These are phyloP conservation scores for Abelmoschus esculentus DNA, from an alignment of 345 rosid genomes.

Conservation along the genomic window DNA sequence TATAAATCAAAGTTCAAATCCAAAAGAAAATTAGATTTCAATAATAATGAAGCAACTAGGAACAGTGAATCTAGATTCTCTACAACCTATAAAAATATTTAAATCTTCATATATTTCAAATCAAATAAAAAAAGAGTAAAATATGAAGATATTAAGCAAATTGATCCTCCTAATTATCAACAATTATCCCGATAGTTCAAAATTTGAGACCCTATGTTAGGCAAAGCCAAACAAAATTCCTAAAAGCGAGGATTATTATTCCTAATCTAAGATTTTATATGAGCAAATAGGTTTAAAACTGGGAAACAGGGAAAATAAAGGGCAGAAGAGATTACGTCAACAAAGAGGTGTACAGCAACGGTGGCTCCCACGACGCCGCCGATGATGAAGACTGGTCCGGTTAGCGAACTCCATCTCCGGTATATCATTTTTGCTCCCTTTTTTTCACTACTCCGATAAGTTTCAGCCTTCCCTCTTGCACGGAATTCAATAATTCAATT, in stretches of 20 bases:
- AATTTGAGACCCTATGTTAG: neutral
- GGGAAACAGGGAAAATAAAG: conserved; percentile 2
- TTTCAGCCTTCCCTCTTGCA: neutral
- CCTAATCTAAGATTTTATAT: conserved; percentile 10
- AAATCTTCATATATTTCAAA: neutral
- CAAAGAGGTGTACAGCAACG: conserved; percentile 45
- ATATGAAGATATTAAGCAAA: too few species aligned
- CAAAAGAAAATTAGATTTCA: too few species aligned
- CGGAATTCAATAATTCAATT: neutral
- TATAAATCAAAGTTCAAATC: neutral
- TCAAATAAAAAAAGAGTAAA: too few species aligned
- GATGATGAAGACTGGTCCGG: conserved; percentile 65
- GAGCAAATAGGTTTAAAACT: conserved; percentile 19
- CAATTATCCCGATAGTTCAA: neutral
- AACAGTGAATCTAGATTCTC: neutral
- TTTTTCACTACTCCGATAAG: neutral
- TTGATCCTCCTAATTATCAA: neutral
- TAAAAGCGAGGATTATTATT: neutral
- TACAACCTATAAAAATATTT: neutral
- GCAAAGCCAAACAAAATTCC: neutral
- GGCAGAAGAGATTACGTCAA: conserved; percentile 30
- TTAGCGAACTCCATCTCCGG: conserved; percentile 87
- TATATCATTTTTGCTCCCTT: conserved; percentile 48
- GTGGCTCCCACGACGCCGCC: conserved; percentile 55
- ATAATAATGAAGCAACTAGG: neutral